phyloP scores from a whole-genome alignment of 306 rosid genomes.

The Neltuma alba region DNA sequence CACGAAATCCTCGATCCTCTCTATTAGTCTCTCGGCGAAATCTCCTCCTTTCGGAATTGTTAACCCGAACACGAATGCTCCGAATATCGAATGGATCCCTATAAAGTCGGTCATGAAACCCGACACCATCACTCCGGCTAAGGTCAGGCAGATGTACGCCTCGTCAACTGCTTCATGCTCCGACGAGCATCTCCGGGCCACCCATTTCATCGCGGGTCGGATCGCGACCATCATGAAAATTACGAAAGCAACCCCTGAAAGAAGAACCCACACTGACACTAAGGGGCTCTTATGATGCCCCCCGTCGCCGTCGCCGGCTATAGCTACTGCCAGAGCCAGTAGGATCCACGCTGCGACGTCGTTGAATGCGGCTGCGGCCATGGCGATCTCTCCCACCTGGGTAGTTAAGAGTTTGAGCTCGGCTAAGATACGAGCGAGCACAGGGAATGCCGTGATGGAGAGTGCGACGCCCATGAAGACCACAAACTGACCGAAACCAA shows the following conservation, averaged over 20 bases:
- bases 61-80: slow-evolving; percentile 80
- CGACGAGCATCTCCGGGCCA: slow-evolving; percentile 44
- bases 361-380: slow-evolving; percentile 93
- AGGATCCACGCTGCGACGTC: slow-evolving; percentile 91
- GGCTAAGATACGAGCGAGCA: slow-evolving; percentile 83
- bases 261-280: slow-evolving; percentile 70
- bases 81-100: slow-evolving; percentile 84
- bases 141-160: slow-evolving; percentile 56
- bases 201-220: slow-evolving; percentile 71
- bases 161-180: slow-evolving; percentile 41
- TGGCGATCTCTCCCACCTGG: slow-evolving; percentile 70
- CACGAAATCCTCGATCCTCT: slow-evolving; percentile 81
- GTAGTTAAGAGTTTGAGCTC: slow-evolving; percentile 87
- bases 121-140: slow-evolving; percentile 68
- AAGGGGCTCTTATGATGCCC: slow-evolving; percentile 56
- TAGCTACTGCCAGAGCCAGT: slow-evolving; percentile 76
- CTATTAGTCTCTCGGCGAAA: slow-evolving; percentile 59
- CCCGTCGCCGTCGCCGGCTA: slow-evolving; percentile 54
- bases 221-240: slow-evolving; percentile 59
- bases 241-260: slow-evolving; percentile 66
- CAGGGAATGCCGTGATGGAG: slow-evolving; percentile 92
- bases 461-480: slow-evolving; percentile 90
- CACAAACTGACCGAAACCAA: slow-evolving; percentile 64
- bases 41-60: slow-evolving; percentile 67
- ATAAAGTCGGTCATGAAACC: slow-evolving; percentile 79